These are phyloP conservation scores for Sistotremastrum suecicum DNA, from an alignment of 768 basidiomycete species.

Conservation along the genomic window DNA sequence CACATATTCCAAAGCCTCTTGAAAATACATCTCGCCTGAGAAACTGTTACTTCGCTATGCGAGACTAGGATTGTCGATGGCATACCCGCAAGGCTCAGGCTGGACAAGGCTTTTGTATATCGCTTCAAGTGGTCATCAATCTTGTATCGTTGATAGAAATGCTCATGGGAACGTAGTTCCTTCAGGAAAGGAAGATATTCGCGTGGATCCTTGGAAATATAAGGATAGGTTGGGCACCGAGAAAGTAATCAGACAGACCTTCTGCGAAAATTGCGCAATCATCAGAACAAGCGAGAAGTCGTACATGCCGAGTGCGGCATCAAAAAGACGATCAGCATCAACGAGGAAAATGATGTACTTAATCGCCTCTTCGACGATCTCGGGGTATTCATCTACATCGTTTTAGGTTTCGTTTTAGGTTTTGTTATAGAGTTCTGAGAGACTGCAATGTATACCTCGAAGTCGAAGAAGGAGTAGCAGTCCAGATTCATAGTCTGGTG, in stretches of 20 bases:
- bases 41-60: neutral
- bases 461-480: conserved; percentile 60
- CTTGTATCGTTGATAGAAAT: conserved; percentile 71
- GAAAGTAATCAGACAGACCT: conserved; percentile 33
- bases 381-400: conserved; percentile 40
- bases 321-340: conserved; percentile 81
- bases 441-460: conserved; percentile 40
- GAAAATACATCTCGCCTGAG: conserved; percentile 54
- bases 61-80: conserved; percentile 1
- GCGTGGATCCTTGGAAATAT: conserved; percentile 67
- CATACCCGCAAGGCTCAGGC: conserved; percentile 62
- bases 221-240: neutral
- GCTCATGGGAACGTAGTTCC: conserved; percentile 68
- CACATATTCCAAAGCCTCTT: conserved; percentile 68
- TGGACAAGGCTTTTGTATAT: conserved; percentile 55
- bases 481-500: conserved; percentile 82
- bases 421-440: neutral
- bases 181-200: conserved; percentile 97
- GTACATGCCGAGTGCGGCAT: conserved; percentile 97
- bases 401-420: neutral
- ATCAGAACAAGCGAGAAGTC: conserved; percentile 92
- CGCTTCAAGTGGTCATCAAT: conserved; percentile 89
- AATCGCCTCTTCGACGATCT: conserved; percentile 87
- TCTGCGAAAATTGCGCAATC: conserved; percentile 94
- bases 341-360: conserved; percentile 98